A percentile compares a stretch with the other conserved stretches of the same genome.
Evolutionary conservation across 78 protist species (phyloP).

Genomic region (Protostelium mycophagum): DNA sequence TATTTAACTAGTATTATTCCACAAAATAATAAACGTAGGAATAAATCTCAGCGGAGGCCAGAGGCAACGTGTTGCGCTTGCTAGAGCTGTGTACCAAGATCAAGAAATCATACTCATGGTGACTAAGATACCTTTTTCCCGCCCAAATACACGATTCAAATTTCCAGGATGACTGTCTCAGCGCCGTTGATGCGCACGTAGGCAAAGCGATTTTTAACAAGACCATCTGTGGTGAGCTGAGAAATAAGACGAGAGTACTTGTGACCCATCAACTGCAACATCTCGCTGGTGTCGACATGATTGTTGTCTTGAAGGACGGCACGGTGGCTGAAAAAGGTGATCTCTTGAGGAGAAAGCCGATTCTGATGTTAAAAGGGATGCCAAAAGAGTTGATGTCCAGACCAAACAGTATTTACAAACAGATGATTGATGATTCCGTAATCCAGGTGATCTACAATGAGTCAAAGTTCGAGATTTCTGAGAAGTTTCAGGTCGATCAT

Average conservation of each 20-base stretch:
- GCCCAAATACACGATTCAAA: constrained; percentile 84
- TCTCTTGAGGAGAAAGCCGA: constrained; percentile 11
- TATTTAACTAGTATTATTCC: no score
- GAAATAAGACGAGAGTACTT: constrained; percentile 64
- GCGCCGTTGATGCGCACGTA: constrained; percentile 86
- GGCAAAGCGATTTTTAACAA: constrained; percentile 63
- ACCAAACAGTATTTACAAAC: neutral
- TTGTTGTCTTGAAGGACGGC: constrained; percentile 79
- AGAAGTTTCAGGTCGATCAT: no score
- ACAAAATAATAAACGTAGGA: no score
- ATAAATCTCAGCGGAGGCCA: constrained; percentile 95
- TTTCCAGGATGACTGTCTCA: constrained; percentile 83
- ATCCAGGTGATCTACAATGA: neutral
- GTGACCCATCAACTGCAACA: constrained; percentile 73
- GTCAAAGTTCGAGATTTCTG: neutral
- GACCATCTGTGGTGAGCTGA: constrained; percentile 49
- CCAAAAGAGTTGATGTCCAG: neutral
- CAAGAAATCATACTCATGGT: constrained; percentile 67
- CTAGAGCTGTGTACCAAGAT: constrained; percentile 77
- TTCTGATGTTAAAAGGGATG: neutral
- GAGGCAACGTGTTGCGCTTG: constrained; percentile 91
- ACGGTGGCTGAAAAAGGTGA: constrained; percentile 55
- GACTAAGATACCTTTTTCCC: constrained; percentile 64
- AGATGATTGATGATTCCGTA: neutral
- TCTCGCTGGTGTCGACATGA: constrained; percentile 43